phyloP scores from a whole-genome alignment of 768 basidiomycete species.

The Leccinum subgranulosum region DNA sequence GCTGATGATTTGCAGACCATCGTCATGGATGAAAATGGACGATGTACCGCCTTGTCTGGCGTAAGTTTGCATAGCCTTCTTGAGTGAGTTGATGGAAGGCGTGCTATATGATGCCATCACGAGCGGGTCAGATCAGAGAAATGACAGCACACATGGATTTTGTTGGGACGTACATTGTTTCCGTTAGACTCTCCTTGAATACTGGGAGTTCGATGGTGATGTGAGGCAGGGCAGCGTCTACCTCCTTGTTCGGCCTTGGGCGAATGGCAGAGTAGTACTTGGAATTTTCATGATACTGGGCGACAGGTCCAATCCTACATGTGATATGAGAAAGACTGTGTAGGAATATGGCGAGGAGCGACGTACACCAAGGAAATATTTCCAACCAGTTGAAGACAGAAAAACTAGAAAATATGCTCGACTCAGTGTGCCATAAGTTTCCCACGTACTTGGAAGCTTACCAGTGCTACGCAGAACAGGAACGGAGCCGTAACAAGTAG shows the following conservation, averaged over 20 bases:
- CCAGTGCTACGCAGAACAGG: conserved; percentile 71
- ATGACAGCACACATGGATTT: not conserved
- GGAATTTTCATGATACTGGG: conserved; percentile 83
- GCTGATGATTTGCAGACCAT: conserved; percentile 52
- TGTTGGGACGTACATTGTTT: conserved; percentile 64
- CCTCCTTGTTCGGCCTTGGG: conserved; percentile 55
- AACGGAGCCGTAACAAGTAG: conserved; percentile 65
- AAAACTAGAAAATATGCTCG: conserved; percentile 48
- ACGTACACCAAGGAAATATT: conserved; percentile 58
- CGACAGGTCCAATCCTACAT: conserved; percentile 71
- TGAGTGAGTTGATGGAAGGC: conserved; percentile 71
- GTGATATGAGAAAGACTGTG: conserved; percentile 1
- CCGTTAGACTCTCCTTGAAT: conserved; percentile 78
- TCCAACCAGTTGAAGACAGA: conserved; percentile 64
- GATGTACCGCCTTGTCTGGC: conserved; percentile 64
- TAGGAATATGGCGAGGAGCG: not conserved
- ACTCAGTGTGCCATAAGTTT: conserved; percentile 6
- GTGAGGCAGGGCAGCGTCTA: conserved; percentile 66
- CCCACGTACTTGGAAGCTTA: conserved; percentile 29
- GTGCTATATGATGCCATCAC: conserved; percentile 38
- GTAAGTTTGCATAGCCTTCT: conserved; percentile 61
- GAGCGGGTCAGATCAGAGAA: not conserved
- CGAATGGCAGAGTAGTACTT: conserved; percentile 73
- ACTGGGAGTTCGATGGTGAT: conserved; percentile 83
- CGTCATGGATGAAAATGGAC: conserved; percentile 58